phyloP scores from a whole-genome alignment of 2,329 filamentous ascomycete species.

The Diaporthe amygdali region DNA sequence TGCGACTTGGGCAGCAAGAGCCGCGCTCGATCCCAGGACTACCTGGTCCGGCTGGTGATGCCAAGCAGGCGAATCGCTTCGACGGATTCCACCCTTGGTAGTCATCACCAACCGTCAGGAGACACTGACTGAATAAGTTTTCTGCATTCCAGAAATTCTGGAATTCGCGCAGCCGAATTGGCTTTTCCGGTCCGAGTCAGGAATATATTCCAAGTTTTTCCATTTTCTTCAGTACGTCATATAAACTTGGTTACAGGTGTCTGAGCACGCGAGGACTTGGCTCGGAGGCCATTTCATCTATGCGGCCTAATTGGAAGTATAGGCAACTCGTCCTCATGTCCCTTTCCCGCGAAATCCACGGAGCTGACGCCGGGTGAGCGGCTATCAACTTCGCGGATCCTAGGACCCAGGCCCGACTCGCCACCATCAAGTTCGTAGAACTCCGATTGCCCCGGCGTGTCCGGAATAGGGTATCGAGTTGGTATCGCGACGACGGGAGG shows the following conservation, averaged over 20 bases:
- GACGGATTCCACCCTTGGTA: not conserved
- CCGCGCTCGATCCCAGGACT: slow-evolving; percentile 9
- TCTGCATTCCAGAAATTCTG: not conserved
- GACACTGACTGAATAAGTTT: not conserved
- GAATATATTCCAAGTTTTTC: not conserved
- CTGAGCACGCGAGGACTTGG: not conserved
- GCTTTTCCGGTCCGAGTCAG: not conserved
- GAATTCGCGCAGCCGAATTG: not conserved
- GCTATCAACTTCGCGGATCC: not conserved
- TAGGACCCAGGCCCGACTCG: not conserved
- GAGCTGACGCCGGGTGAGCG: not conserved
- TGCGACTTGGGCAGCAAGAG: slow-evolving; percentile 16
- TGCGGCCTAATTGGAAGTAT: not conserved
- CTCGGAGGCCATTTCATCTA: not conserved
- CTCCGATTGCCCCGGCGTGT: not conserved
- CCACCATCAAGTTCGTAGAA: slow-evolving; percentile 16
- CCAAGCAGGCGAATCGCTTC: slow-evolving; percentile 13
- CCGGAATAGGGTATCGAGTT: not conserved
- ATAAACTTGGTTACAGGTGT: not conserved
- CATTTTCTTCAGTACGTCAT: not conserved
- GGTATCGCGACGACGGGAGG: not conserved
- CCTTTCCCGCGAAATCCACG: not conserved
- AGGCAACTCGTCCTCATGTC: slow-evolving; percentile 1
- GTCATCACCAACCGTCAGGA: not conserved
- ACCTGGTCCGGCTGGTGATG: not conserved